These are phyloP conservation scores for Metschnikowia henanensis DNA, from an alignment of 805 yeast species.

Conservation along the genomic window DNA sequence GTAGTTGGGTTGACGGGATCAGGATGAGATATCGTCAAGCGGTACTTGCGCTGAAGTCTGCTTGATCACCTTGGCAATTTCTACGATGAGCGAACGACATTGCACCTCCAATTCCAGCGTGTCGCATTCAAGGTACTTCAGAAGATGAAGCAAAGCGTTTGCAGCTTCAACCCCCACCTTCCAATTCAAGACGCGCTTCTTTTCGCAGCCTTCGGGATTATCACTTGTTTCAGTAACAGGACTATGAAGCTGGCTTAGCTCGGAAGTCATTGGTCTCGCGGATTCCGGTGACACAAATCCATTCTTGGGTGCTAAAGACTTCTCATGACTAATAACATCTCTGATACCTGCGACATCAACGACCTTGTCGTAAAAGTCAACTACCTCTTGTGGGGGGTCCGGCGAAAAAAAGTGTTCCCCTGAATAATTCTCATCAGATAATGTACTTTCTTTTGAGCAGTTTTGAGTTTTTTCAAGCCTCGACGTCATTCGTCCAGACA, in stretches of 20 bases:
- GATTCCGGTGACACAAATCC: background rate
- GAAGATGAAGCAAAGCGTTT: background rate
- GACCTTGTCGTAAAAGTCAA: background rate
- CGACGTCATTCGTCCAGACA: background rate
- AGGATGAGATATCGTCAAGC: background rate
- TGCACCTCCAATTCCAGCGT: background rate
- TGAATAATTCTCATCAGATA: background rate
- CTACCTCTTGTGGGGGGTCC: background rate
- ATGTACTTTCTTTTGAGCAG: background rate
- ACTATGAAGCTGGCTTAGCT: background rate
- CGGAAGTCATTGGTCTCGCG: background rate
- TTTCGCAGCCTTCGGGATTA: constrained; percentile 24
- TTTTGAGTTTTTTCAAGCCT: background rate
- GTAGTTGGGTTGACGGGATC: background rate
- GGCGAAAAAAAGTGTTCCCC: background rate
- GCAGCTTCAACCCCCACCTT: background rate
- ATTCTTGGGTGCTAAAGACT: background rate
- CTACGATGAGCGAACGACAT: background rate
- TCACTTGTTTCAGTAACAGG: constrained; percentile 23
- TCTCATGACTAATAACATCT: background rate
- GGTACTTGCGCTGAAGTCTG: background rate
- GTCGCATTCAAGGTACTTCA: background rate
- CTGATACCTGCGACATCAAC: background rate
- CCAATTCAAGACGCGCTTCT: background rate
- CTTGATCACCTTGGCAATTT: background rate